A percentile compares a stretch with the other conserved stretches of the same genome.
phyloP scores from a whole-genome alignment of 306 rosid genomes.

The Begonia loranthoides region DNA sequence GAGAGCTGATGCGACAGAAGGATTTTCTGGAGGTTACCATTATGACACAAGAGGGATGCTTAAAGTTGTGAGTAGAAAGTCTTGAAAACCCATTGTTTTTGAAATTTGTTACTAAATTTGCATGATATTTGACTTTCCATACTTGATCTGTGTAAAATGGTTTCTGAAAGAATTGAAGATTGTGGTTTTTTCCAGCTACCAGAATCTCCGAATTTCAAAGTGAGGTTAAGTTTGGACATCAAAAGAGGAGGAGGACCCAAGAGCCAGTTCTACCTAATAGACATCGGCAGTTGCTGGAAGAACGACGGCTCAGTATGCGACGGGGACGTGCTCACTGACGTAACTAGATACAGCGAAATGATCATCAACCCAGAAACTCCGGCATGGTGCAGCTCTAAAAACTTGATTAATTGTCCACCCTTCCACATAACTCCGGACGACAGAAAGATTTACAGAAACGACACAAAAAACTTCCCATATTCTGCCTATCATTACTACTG shows the following conservation, averaged over 20 bases:
- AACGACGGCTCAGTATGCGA: slow-evolving; percentile 41
- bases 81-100: background rate
- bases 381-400: slow-evolving; percentile 43
- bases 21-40: slow-evolving; percentile 84
- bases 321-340: slow-evolving; percentile 38
- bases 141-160: background rate
- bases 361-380: slow-evolving; percentile 41
- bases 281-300: slow-evolving; percentile 68
- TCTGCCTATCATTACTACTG: slow-evolving; percentile 62
- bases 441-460: slow-evolving; percentile 46
- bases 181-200: slow-evolving; percentile 34
- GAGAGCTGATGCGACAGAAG: slow-evolving; percentile 72
- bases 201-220: slow-evolving; percentile 50
- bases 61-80: slow-evolving; percentile 37
- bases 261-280: slow-evolving; percentile 57
- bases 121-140: no score
- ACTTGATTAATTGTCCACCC: slow-evolving; percentile 52
- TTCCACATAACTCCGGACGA: slow-evolving; percentile 53
- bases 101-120: no score
- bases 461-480: slow-evolving; percentile 60
- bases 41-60: slow-evolving; percentile 82
- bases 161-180: background rate
- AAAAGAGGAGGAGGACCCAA: slow-evolving; percentile 47
- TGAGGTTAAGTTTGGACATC: slow-evolving; percentile 32
- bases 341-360: slow-evolving; percentile 57